Conservation (phyloP, 2,329 filamentous ascomycete species). For the Colletotrichum chlorophyti region DNA sequence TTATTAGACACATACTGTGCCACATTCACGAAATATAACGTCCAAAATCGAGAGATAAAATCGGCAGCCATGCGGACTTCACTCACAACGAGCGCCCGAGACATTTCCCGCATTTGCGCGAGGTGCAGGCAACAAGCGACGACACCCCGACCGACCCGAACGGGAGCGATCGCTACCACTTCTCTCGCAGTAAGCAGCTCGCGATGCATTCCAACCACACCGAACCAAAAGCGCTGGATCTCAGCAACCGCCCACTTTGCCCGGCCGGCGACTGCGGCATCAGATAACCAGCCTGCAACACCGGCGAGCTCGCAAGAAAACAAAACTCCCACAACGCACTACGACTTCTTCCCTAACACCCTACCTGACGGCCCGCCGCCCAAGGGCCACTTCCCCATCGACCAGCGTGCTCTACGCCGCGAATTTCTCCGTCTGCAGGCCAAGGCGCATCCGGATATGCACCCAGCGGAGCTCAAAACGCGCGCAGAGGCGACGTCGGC, state of each 20-base stretch:
- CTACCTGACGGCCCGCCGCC: constrained; percentile 82
- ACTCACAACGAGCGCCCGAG: constrained; percentile 34
- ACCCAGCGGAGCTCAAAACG: constrained; percentile 59
- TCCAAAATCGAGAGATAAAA: too few species aligned
- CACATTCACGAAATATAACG: too few species aligned
- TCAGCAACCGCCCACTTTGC: neutral
- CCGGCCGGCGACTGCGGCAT: constrained; percentile 7
- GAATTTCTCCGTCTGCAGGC: constrained; percentile 90
- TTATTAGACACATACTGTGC: too few species aligned
- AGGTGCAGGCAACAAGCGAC: constrained; percentile 40
- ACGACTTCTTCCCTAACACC: constrained; percentile 86
- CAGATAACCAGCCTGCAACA: neutral
- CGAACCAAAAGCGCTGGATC: constrained; percentile 23
- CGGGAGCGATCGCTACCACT: constrained; percentile 17
- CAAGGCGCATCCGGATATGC: constrained; percentile 76
- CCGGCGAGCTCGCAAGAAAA: neutral
- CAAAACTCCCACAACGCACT: constrained; percentile 64
- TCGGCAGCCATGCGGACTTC: constrained; percentile 34
- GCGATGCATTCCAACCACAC: neutral
- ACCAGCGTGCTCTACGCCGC: constrained; percentile 72
- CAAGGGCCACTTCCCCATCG: constrained; percentile 74
- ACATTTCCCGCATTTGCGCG: constrained; percentile 41
- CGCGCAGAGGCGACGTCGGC: constrained; percentile 80
- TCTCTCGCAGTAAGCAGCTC: neutral
- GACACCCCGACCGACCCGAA: constrained; percentile 25